Evolutionary conservation across 345 rosid species (phyloP).

Genomic region (Rhizophora mangle): DNA sequence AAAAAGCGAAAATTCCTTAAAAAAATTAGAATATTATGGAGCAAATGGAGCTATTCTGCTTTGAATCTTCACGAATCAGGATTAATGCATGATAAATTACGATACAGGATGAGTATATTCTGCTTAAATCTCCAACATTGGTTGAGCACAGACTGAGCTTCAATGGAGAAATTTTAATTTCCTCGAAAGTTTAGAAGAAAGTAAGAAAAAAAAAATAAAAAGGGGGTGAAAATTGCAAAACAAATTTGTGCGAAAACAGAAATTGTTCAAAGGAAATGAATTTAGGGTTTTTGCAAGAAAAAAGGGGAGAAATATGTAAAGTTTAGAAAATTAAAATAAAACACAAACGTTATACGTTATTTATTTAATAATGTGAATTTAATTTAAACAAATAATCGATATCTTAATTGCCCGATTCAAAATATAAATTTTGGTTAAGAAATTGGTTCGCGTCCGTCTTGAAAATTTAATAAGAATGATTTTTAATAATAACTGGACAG

Average conservation of each 20-base stretch:
- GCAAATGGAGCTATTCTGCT: conserved; percentile 26
- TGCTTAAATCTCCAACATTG: conserved; percentile 42
- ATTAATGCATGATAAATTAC: background rate
- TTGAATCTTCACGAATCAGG: conserved; percentile 21
- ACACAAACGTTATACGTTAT: conserved; percentile 14
- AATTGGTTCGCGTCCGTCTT: conserved; percentile 89
- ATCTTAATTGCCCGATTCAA: conserved; percentile 60
- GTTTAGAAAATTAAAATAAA: conserved; percentile 19
- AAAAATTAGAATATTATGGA: background rate
- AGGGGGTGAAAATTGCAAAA: conserved; percentile 28
- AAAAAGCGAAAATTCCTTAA: background rate
- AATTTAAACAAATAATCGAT: conserved; percentile 35
- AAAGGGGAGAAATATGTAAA: conserved; percentile 48
- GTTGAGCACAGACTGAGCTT: conserved; percentile 46
- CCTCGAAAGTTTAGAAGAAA: conserved; percentile 24
- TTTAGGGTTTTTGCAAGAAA: conserved; percentile 69
- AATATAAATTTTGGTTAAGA: conserved; percentile 90
- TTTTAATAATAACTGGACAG: conserved; percentile 25
- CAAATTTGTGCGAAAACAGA: conserved; percentile 18
- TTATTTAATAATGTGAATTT: conserved; percentile 44
- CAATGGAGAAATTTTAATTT: conserved; percentile 24
- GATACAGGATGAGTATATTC: conserved; percentile 1
- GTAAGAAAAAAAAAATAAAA: conserved; percentile 29
- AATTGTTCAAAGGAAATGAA: conserved; percentile 37
- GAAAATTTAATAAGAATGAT: conserved; percentile 51